These are phyloP conservation scores for Phoma sp. DNA, from an alignment of 2,329 filamentous ascomycete species.

Conservation along the genomic window DNA sequence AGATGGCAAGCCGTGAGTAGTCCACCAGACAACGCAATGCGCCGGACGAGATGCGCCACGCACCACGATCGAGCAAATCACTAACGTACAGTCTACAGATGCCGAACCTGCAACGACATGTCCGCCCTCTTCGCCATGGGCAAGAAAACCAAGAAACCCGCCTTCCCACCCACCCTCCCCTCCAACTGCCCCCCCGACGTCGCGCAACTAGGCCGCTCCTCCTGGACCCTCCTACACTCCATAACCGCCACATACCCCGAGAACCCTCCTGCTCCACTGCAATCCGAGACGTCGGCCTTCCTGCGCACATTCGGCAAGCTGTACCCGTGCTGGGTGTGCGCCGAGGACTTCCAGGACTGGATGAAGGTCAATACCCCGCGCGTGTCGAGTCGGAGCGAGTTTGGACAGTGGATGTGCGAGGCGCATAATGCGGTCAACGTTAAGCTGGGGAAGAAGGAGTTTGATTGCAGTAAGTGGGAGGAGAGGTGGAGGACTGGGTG, in stretches of 20 bases:
- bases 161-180: slow-evolving; percentile 41
- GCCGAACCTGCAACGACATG: slow-evolving; percentile 72
- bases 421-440: slow-evolving; percentile 87
- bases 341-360: slow-evolving; percentile 86
- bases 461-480: slow-evolving; percentile 91
- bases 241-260: slow-evolving; percentile 87
- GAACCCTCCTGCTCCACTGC: slow-evolving; percentile 69
- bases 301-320: slow-evolving; percentile 80
- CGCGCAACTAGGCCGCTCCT: slow-evolving; percentile 81
- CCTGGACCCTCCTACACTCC: slow-evolving; percentile 93
- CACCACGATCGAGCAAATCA: neutral
- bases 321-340: slow-evolving; percentile 96
- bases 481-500: slow-evolving; percentile 94
- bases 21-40: slow-evolving; percentile 16
- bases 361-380: slow-evolving; percentile 73
- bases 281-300: slow-evolving; percentile 79
- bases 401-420: slow-evolving; percentile 82
- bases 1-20: slow-evolving; percentile 81
- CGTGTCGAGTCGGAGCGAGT: slow-evolving; percentile 67
- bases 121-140: slow-evolving; percentile 61
- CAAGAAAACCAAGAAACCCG: slow-evolving; percentile 32
- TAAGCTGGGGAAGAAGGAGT: slow-evolving; percentile 88
- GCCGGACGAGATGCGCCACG: slow-evolving; percentile 10
- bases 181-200: slow-evolving; percentile 89
- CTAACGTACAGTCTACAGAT: slow-evolving; percentile 55